These are phyloP conservation scores for Termitomyces sp. DNA, from an alignment of 1,284 basidiomycete species.

Conservation along the genomic window DNA sequence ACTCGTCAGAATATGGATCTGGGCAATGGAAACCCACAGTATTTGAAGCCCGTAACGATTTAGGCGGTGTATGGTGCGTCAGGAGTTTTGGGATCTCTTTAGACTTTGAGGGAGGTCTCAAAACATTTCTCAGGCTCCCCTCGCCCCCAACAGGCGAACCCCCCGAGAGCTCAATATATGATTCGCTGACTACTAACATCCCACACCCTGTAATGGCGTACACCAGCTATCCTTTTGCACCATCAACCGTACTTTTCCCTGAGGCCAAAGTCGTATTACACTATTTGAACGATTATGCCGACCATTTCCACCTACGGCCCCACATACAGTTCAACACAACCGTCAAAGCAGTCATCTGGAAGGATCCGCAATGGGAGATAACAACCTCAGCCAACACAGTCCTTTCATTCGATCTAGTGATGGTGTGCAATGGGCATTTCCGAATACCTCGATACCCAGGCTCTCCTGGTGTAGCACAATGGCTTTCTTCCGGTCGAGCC, in stretches of 20 bases:
- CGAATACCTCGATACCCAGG: constrained; percentile 55
- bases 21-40: constrained; percentile 54
- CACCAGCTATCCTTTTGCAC: constrained; percentile 57
- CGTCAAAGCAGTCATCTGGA: constrained; percentile 43
- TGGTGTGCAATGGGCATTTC: constrained; percentile 74
- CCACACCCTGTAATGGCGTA: constrained; percentile 74
- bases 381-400: constrained; percentile 33
- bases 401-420: constrained; percentile 51
- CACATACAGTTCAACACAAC: constrained; percentile 52
- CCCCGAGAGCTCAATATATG: constrained; percentile 67
- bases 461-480: constrained; percentile 52
- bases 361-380: constrained; percentile 44
- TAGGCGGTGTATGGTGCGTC: constrained; percentile 73
- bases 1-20: constrained; percentile 49
- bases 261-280: constrained; percentile 47
- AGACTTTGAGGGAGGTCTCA: too few species aligned
- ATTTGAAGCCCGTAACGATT: constrained; percentile 58
- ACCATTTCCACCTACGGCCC: constrained; percentile 48
- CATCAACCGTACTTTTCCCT: constrained; percentile 66
- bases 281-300: constrained; percentile 60
- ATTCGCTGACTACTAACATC: constrained; percentile 71
- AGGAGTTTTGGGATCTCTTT: not conserved
- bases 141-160: constrained; percentile 44
- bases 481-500: constrained; percentile 40
- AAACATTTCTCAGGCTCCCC: constrained; percentile 44